Conservation (phyloP, 1,139 yeast species). For the Sporopachydermia cereana region DNA sequence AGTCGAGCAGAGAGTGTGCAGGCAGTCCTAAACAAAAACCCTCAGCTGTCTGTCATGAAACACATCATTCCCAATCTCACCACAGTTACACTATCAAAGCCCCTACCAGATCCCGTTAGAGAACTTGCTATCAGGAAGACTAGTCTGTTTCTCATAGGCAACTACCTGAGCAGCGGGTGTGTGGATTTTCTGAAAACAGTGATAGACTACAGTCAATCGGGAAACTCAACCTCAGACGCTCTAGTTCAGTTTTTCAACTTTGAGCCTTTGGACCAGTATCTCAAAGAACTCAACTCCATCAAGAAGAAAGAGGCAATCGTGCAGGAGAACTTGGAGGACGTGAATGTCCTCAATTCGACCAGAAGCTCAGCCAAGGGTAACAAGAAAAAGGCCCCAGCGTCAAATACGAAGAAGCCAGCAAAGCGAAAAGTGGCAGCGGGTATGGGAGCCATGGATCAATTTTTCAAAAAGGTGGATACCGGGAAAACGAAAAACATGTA, state of each 20-base stretch:
- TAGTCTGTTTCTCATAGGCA: conserved; percentile 16
- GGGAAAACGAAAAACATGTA: background rate
- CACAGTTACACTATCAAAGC: background rate
- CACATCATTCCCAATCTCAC: conserved; percentile 8
- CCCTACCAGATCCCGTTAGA: conserved; percentile 12
- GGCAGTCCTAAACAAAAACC: background rate
- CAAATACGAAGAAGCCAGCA: conserved; percentile 16
- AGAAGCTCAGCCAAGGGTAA: conserved; percentile 11
- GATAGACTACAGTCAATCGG: background rate
- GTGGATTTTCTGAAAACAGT: conserved; percentile 7
- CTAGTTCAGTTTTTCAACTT: conserved; percentile 20
- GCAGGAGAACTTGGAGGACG: conserved; percentile 24
- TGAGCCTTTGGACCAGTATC: conserved; percentile 23
- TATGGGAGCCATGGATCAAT: conserved; percentile 44
- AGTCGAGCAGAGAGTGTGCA: background rate
- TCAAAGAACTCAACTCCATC: conserved; percentile 21
- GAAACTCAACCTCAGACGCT: background rate
- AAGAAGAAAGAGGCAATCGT: conserved; percentile 26
- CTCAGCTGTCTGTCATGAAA: background rate
- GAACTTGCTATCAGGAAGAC: conserved; percentile 13
- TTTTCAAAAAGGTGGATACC: conserved; percentile 26
- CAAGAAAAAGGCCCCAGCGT: conserved; percentile 13
- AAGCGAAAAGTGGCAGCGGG: conserved; percentile 36
- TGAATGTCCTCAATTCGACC: conserved; percentile 23
- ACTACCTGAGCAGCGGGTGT: conserved; percentile 17